Conservation (phyloP, 345 rosid genomes). For the Linum tenue region DNA sequence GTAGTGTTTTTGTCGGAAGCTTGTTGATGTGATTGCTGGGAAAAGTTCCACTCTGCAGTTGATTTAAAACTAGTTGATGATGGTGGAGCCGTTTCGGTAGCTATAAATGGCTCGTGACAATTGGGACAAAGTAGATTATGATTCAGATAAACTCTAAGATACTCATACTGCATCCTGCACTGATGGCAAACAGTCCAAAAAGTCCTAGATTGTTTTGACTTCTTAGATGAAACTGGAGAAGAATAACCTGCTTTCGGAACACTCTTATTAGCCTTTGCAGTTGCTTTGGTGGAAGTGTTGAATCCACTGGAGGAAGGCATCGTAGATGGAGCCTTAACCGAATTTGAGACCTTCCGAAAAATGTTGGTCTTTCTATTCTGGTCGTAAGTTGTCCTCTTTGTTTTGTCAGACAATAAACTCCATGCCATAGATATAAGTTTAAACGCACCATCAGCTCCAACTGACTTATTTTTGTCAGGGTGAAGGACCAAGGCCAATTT, state of each 20-base stretch:
- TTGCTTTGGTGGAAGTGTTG: constrained; percentile 7
- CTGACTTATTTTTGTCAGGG: constrained; percentile 33
- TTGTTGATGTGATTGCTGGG: constrained; percentile 10
- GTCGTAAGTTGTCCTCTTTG: constrained; percentile 34
- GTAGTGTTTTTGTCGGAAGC: constrained; percentile 4
- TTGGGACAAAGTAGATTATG: constrained; percentile 28
- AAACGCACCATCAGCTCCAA: constrained; percentile 44
- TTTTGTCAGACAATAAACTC: constrained; percentile 31
- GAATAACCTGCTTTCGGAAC: constrained; percentile 10
- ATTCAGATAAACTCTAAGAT: constrained; percentile 23
- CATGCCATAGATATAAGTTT: constrained; percentile 38
- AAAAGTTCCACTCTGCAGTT: constrained; percentile 7
- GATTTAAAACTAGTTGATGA: constrained; percentile 17
- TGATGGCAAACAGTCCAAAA: constrained; percentile 45
- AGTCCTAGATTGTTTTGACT: constrained; percentile 13
- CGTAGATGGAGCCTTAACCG: constrained; percentile 4
- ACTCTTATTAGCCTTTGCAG: constrained; percentile 12
- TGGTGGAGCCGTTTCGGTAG: constrained; percentile 31
- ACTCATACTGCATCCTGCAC: constrained; percentile 36
- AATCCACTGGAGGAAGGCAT: constrained; percentile 19
- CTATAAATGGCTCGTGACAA: constrained; percentile 34
- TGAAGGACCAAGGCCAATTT: constrained; percentile 32
- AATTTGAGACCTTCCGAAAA: constrained; percentile 5
- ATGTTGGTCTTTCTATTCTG: constrained; percentile 22
- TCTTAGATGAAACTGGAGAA: constrained; percentile 10